Conservation (phyloP, 345 rosid genomes). For the Eucalyptus pauciflora region DNA sequence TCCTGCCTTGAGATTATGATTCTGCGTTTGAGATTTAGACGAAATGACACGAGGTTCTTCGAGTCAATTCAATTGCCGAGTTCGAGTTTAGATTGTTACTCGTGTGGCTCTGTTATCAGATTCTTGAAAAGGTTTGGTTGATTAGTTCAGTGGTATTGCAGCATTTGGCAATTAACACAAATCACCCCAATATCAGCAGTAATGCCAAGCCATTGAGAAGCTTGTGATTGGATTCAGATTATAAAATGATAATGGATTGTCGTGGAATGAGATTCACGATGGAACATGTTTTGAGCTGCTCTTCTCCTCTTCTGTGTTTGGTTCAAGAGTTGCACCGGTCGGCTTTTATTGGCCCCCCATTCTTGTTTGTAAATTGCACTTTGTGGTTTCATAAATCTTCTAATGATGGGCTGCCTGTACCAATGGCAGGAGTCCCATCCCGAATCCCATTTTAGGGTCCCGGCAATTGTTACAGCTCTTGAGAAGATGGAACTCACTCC, state of each 20-base stretch:
- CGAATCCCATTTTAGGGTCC: slow-evolving; percentile 87
- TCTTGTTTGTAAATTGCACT: not conserved
- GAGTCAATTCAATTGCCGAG: not conserved
- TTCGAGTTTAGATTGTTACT: not conserved
- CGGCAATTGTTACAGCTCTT: slow-evolving; percentile 74
- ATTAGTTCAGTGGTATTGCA: not conserved
- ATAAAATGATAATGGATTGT: not conserved
- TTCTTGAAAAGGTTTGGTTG: not conserved
- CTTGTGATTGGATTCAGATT: not conserved
- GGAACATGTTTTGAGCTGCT: not conserved
- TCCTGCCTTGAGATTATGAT: not conserved
- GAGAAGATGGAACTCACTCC: slow-evolving; percentile 66
- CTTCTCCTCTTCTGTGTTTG: not conserved
- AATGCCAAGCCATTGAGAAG: not conserved
- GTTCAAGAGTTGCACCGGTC: not conserved
- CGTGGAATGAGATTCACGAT: not conserved
- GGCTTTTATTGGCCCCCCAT: not conserved
- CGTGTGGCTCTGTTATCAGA: not conserved
- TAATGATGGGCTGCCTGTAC: not conserved
- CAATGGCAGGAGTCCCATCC: slow-evolving; percentile 77
- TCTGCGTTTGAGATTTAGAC: not conserved
- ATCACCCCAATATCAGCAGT: not conserved
- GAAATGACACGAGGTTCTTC: not conserved
- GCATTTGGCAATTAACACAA: not conserved
- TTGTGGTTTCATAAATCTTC: not conserved